These are phyloP conservation scores for Saccharomycopsis babjevae DNA, from an alignment of 805 yeast species.

Conservation along the genomic window DNA sequence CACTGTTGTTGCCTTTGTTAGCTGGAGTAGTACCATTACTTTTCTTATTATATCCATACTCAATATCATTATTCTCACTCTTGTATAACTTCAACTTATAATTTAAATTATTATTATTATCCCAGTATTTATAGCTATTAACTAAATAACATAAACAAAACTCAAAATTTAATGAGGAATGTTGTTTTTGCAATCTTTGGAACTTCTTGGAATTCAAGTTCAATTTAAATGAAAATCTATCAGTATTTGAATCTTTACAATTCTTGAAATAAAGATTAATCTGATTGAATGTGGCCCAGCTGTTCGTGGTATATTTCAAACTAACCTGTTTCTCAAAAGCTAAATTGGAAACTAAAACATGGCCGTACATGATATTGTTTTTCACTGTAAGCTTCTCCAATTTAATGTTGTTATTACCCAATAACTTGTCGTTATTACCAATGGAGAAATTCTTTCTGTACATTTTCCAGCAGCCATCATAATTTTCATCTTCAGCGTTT, in stretches of 20 bases:
- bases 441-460: background rate
- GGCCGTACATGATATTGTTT: conserved; percentile 29
- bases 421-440: background rate
- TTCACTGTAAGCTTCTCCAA: conserved; percentile 2
- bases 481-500: background rate
- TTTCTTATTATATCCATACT: background rate
- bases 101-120: conserved; percentile 16
- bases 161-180: conserved; percentile 20
- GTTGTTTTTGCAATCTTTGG: background rate
- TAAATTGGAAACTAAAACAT: conserved; percentile 34
- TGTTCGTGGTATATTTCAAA: conserved; percentile 32
- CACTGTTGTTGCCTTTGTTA: background rate
- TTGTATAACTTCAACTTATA: conserved; percentile 19
- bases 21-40: background rate
- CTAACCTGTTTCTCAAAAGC: conserved; percentile 31
- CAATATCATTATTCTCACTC: background rate
- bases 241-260: conserved; percentile 6
- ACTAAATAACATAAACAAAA: conserved; percentile 16
- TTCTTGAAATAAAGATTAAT: conserved; percentile 29
- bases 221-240: conserved; percentile 27
- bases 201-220: conserved; percentile 21
- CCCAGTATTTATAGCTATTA: conserved; percentile 15
- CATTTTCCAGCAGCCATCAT: background rate
- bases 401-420: background rate
- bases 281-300: conserved; percentile 34